Evolutionary conservation across 1,284 basidiomycete genomes (phyloP), one percentile per base, ranked within the genome.

Genomic region (Waitea zeae): DNA sequence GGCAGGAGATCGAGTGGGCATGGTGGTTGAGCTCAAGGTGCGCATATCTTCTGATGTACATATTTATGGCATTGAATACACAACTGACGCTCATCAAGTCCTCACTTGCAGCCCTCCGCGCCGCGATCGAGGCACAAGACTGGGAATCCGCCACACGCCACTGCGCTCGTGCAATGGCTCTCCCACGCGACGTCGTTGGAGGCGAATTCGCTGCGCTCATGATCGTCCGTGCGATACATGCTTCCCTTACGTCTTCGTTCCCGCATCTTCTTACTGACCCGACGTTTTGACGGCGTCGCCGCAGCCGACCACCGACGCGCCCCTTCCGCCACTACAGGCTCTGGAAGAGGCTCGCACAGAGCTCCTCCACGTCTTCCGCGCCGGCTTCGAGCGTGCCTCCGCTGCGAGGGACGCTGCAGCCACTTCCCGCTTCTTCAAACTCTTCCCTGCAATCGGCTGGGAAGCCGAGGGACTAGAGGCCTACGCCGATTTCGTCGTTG

Each of bases 121-220:
- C 63, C 1, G 70, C 86, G 4, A 90, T 97, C 26, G 81, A 87
- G 26, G 65, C 62, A 38, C 70, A 79, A 42, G 95, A 98, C 50
- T 99, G 93, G 92, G 93, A 97, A 51, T 74, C 83, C 12, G 93
- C 93, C 1, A 80, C 88, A 1, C 66, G 86, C 41, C 80, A 90
- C 48, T 95, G 92, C 54, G 75, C 83, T 13, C 63, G 87, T 20
- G 93, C 90, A 1, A 90, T 92, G 77, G 64, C 76, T 1, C 61
- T 96, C 17, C 79, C 89, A 3, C 49, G 60, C 3, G 71, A 77
- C 27, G 77, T 98, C 18, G 71, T 84, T 17, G 69, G 74, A 15
- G 87, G 88, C 5, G 64, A 70, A 2, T 98, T 97, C 50, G 87
- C 93, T 1, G 84, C 82, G 45, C 67, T 65, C 3, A 79, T 83